Conservation (phyloP, 768 basidiomycete genomes). For the Jaapia argillacea region DNA sequence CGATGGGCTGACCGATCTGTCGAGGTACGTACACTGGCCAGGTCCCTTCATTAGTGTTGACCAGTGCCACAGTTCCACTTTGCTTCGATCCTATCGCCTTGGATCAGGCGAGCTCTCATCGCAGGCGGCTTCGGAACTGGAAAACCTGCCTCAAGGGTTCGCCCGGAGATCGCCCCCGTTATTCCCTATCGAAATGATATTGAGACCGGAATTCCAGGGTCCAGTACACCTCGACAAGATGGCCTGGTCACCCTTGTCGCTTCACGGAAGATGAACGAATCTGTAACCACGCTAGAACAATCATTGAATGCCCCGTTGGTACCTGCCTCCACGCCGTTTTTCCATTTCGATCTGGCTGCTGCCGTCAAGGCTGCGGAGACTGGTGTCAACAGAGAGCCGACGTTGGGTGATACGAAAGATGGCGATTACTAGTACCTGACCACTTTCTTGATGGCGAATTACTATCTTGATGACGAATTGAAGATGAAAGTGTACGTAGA, state of each 20-base stretch:
- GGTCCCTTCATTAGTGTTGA: conserved; percentile 24
- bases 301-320: conserved; percentile 29
- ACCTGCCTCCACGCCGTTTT: conserved; percentile 60
- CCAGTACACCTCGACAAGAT: too few relatives aligned
- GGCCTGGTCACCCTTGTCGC: too few relatives aligned
- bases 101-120: conserved; percentile 82
- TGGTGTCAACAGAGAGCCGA: conserved; percentile 4
- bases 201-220: too few relatives aligned
- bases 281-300: conserved; percentile 1
- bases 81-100: conserved; percentile 82
- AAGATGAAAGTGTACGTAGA: too few relatives aligned
- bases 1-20: conserved; percentile 72
- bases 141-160: conserved; percentile 25
- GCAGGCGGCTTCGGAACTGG: conserved; percentile 89
- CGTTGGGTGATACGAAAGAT: background rate
- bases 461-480: too few relatives aligned
- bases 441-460: too few relatives aligned
- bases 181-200: conserved; percentile 49
- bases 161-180: conserved; percentile 69
- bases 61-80: conserved; percentile 72
- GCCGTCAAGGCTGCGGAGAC: conserved; percentile 21
- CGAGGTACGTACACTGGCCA: conserved; percentile 62
- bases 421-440: background rate
- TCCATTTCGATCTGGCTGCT: conserved; percentile 57
- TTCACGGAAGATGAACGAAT: too few relatives aligned